Evolutionary conservation across 2,329 filamentous ascomycete genomes (phyloP).

Genomic region (Sarocladium brachiariae): DNA sequence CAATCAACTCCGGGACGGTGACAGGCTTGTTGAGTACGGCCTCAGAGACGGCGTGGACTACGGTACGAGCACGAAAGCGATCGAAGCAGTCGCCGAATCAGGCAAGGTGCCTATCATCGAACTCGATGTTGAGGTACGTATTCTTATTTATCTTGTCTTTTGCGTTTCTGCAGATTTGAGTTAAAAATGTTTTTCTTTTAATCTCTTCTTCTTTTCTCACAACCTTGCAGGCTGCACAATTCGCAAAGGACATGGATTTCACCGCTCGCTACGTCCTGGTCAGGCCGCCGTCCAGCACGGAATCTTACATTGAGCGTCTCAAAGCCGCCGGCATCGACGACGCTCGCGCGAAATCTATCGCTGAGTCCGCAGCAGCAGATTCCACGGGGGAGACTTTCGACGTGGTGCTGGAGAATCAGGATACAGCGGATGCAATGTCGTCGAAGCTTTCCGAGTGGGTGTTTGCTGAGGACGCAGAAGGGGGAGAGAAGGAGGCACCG

Average conservation of each 20-base stretch:
- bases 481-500: slow-evolving; percentile 12
- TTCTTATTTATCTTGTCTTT: slow-evolving; percentile 4
- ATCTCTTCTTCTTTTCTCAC: too few relatives aligned
- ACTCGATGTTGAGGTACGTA: slow-evolving; percentile 46
- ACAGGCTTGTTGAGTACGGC: slow-evolving; percentile 51
- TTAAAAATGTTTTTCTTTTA: too few relatives aligned
- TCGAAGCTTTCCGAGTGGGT: slow-evolving; percentile 21
- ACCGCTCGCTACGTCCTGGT: slow-evolving; percentile 49
- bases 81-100: slow-evolving; percentile 43
- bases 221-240: slow-evolving; percentile 41
- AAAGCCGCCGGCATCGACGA: slow-evolving; percentile 20
- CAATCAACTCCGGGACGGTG: slow-evolving; percentile 51
- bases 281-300: slow-evolving; percentile 28
- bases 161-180: too few relatives aligned
- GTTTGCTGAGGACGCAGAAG: slow-evolving; percentile 17
- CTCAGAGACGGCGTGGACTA: slow-evolving; percentile 43
- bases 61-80: slow-evolving; percentile 47
- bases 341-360: slow-evolving; percentile 16
- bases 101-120: slow-evolving; percentile 55
- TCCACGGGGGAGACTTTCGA: slow-evolving; percentile 22
- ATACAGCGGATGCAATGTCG: slow-evolving; percentile 19
- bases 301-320: slow-evolving; percentile 22
- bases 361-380: slow-evolving; percentile 18
- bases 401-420: slow-evolving; percentile 14
- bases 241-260: slow-evolving; percentile 51